Percentiles rank a stretch among this genome's conserved stretches.
Evolutionary conservation across 768 basidiomycete species (phyloP).

Genomic region (Serendipita sp.): DNA sequence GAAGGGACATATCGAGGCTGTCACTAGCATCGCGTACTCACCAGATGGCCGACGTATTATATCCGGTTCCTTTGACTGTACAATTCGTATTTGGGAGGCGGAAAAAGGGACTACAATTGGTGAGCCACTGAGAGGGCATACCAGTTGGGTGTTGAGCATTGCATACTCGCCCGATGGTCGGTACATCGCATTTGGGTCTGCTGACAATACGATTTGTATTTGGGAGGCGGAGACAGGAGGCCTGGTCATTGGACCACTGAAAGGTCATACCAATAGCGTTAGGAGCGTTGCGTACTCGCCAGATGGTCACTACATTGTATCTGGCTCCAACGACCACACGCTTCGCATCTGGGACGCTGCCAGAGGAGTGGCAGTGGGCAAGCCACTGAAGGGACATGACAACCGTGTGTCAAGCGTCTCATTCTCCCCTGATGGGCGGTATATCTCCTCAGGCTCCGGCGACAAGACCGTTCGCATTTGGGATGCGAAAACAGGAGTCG

Average conservation of each 20-base stretch:
- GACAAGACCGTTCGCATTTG: too few species aligned
- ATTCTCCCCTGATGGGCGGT: too few species aligned
- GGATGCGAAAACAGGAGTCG: too few species aligned
- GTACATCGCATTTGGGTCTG: slow-evolving; percentile 1
- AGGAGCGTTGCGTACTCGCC: too few species aligned
- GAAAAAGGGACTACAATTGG: not conserved
- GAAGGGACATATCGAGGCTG: not conserved
- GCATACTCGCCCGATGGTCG: slow-evolving; percentile 8
- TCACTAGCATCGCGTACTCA: slow-evolving; percentile 7
- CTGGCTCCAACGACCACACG: too few species aligned
- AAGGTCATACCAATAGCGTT: too few species aligned
- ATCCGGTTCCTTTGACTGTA: slow-evolving; percentile 6
- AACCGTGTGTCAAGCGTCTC: too few species aligned
- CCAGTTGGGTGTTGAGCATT: not conserved
- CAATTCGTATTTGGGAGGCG: not conserved
- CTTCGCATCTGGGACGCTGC: too few species aligned
- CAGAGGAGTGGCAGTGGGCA: too few species aligned
- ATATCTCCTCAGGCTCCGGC: too few species aligned
- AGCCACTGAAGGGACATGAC: too few species aligned
- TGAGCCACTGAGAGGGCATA: slow-evolving; percentile 9
- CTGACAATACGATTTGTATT: not conserved
- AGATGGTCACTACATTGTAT: too few species aligned
- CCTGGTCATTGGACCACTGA: not conserved
- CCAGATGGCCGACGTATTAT: slow-evolving; percentile 9
- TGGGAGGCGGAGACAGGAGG: slow-evolving; percentile 5